Base-by-base conservation (phyloP, 768 basidiomycete species). In the Mrakia hoshinonis region DNA sequence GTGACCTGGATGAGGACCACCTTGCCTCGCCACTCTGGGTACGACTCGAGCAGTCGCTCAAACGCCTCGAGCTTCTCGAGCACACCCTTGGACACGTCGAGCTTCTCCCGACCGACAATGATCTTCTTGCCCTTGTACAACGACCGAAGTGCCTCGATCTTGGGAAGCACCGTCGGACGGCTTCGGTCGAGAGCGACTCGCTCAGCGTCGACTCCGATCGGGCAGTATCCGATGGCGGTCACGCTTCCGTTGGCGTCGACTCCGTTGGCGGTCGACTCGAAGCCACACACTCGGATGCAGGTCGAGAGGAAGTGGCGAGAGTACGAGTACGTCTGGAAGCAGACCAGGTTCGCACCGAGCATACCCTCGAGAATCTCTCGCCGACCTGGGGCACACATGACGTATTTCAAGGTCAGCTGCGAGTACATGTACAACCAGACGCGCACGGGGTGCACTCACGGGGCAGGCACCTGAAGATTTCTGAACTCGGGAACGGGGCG, bases 41-140 rank as follows among this genome's bases (percentile, higher is more conserved):
- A 97, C 75, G 91, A 90, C 73, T 87, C 86, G 24, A 99, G 81
- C 70, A 99, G 86, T 78, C 94, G 93, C 81, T 97, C 90, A 76
- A 97, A 99, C 0, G 94, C 94, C 62, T 91, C 89, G 47, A 99
- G 85, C 90, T 99, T 99, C 81, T 98, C 94, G 74, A 97, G 81
- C 29, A 99, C 91, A 54, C 95, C 95, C 82, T 97, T 97, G 76
- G 96, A 93, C n/a, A 93, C 91, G 77, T 98, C 95, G 51, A 98
- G 84, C 82, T 99, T 99, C 80, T 99, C 95, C 10, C 95, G 85
- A 22, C 92, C 95, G 15, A 98, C 90, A 69, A 99, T 93, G 77
- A 99, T 97, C 84, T 97, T 97, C 85, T 97, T 97, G 74, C 90
- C 91, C 74, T 91, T 88, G 79, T 99, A 99, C 18, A 97, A 80